Percentiles rank a stretch among this genome's conserved stretches.
Conservation (phyloP, 2,329 filamentous ascomycete genomes). For the Penicillium oxalicum region DNA sequence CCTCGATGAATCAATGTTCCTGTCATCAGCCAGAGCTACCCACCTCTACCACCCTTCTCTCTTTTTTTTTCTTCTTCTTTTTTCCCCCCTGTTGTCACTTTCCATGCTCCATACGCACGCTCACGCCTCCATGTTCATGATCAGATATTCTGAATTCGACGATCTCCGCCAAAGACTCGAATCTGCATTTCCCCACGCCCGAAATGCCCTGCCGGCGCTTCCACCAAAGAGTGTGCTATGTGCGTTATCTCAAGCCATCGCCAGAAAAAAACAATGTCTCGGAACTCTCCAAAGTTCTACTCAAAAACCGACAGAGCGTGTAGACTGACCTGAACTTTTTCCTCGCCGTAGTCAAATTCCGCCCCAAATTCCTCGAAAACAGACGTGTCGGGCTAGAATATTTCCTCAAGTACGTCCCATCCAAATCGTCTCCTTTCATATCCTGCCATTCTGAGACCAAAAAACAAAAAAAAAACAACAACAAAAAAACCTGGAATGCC, state of each 20-base stretch:
- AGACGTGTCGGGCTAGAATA: slow-evolving; percentile 78
- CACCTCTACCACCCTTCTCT: too few species aligned
- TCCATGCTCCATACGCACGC: too few species aligned
- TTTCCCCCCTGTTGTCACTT: background rate
- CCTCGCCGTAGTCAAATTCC: slow-evolving; percentile 54
- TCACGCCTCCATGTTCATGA: too few species aligned
- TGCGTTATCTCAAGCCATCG: slow-evolving; percentile 37
- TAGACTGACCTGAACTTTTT: background rate
- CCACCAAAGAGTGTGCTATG: slow-evolving; percentile 89
- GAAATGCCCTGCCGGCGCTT: slow-evolving; percentile 77
- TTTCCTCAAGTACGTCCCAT: slow-evolving; percentile 71
- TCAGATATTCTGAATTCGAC: slow-evolving; percentile 87
- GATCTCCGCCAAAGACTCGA: slow-evolving; percentile 68
- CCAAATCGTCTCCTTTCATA: slow-evolving; percentile 19
- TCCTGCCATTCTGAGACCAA: background rate
- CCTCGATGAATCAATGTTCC: too few species aligned
- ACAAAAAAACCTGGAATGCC: too few species aligned
- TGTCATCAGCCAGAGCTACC: too few species aligned
- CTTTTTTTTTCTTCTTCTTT: background rate
- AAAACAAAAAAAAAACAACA: background rate
- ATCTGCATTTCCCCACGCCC: slow-evolving; percentile 75
- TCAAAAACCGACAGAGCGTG: too few species aligned
- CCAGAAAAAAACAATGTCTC: too few species aligned
- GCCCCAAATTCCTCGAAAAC: slow-evolving; percentile 77
- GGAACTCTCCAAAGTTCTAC: too few species aligned